phyloP scores from a whole-genome alignment of 805 yeast species.

The Millerozyma miso region DNA sequence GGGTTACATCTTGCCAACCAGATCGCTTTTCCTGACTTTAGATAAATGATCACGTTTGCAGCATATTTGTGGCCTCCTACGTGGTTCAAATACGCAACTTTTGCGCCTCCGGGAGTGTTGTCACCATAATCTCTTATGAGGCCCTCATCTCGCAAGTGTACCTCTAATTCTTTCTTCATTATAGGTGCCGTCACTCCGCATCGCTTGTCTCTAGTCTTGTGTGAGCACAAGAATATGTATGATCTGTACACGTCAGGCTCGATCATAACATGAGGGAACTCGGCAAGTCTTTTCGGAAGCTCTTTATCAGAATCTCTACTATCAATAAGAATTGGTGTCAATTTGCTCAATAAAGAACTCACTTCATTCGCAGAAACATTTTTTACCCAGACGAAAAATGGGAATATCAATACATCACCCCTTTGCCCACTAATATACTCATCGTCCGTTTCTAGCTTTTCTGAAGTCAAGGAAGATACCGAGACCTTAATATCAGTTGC shows the following conservation, averaged over 20 bases:
- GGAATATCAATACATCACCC: conserved; percentile 65
- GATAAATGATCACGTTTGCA: conserved; percentile 81
- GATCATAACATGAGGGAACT: conserved; percentile 28
- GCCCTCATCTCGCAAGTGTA: conserved; percentile 64
- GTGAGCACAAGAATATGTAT: conserved; percentile 80
- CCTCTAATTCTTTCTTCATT: conserved; percentile 74
- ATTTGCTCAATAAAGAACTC: conserved; percentile 35
- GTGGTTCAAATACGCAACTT: conserved; percentile 71
- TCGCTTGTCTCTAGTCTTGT: conserved; percentile 82
- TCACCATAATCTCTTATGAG: conserved; percentile 76
- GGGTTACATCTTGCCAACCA: conserved; percentile 91
- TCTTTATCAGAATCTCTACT: conserved; percentile 2
- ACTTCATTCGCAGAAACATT: conserved; percentile 45
- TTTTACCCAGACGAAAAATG: conserved; percentile 68
- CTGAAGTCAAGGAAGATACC: conserved; percentile 52
- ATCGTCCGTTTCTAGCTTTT: conserved; percentile 36
- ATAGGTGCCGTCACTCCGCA: conserved; percentile 95
- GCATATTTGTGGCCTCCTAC: conserved; percentile 96
- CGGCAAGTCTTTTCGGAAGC: conserved; percentile 1
- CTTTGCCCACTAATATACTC: conserved; percentile 38
- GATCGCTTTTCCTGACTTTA: conserved; percentile 61
- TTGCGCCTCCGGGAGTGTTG: conserved; percentile 68
- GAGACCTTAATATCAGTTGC: conserved; percentile 39
- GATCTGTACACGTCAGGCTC: conserved; percentile 29
- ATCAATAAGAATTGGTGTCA: conserved; percentile 37